Evolutionary conservation across 1,139 yeast species (phyloP), one percentile per base, ranked within the genome.

Genomic region (Pichiaceae sp.): DNA sequence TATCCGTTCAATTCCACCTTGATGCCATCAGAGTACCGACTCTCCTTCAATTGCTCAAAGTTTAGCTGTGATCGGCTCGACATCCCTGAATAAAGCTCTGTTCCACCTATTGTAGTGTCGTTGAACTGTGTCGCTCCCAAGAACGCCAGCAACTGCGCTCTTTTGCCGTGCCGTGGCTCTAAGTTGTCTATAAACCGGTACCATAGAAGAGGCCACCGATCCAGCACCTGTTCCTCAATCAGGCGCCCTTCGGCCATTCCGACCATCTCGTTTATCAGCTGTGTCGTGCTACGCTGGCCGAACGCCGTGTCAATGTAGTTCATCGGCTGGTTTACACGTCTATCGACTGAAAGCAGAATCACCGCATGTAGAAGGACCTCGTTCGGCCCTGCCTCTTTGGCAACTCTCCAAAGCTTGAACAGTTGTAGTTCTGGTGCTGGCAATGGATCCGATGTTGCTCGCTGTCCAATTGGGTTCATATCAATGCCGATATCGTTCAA

Each of bases 81-180:
- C n/a, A n/a, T n/a, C n/a, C n/a, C n/a, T n/a, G n/a, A n/a, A n/a
- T n/a, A n/a, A n/a, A n/a, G n/a, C n/a, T n/a, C n/a, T n/a, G n/a
- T n/a, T n/a, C n/a, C n/a, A n/a, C n/a, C n/a, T n/a, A n/a, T n/a
- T n/a, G n/a, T n/a, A n/a, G n/a, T 12, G 11, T 7, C 40, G 24
- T 16, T 40, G n/a, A 20, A 42, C 34, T 18, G 36, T 38, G 32
- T 45, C 41, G 7, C 46, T 16, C 2, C 40, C 33, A n/a, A 17
- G 12, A 15, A 41, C 19, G 3, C 39, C 17, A 11, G 29, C 34
- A 19, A 34, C 12, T 25, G 28, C 8, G 8, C 14, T 12, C 8
- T 9, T 25, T 21, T 21, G 11, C 24, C 11, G 24, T 11, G 11
- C 24, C 24, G 20, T 17, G n/a, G 12, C 15, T 15, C 29, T 9